Evolutionary conservation across 2,329 filamentous ascomycete species (phyloP).

Genomic region (Arthrobotrys conoides): DNA sequence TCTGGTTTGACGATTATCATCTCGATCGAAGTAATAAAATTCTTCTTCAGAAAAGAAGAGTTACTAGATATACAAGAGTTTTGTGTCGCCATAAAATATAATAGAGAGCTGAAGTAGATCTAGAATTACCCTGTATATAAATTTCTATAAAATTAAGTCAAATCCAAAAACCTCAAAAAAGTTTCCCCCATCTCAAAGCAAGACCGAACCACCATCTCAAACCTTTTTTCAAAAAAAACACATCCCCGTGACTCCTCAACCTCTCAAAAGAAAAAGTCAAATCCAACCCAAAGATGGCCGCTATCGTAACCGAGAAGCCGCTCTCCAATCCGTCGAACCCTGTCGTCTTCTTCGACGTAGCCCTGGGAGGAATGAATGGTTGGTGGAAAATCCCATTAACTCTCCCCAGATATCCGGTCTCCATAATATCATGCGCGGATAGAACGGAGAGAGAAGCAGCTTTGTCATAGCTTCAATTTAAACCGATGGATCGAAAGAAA

Average conservation of each 20-base stretch:
- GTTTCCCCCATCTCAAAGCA: slow-evolving; percentile 5
- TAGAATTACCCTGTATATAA: slow-evolving; percentile 30
- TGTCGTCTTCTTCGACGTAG: slow-evolving; percentile 82
- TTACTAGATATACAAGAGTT: too few relatives aligned
- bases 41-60: too few relatives aligned
- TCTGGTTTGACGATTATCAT: too few relatives aligned
- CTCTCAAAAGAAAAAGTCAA: background rate
- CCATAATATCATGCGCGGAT: background rate
- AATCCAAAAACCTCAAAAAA: slow-evolving; percentile 4
- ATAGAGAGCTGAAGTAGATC: too few relatives aligned
- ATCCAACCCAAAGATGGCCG: slow-evolving; percentile 32
- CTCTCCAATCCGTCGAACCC: slow-evolving; percentile 51
- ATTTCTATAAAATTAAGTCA: too few relatives aligned
- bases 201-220: background rate
- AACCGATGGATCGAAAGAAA: background rate
- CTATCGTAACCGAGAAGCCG: slow-evolving; percentile 52
- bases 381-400: slow-evolving; percentile 39
- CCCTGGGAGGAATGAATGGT: slow-evolving; percentile 77
- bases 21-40: too few relatives aligned
- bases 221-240: background rate
- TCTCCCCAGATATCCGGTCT: too few relatives aligned
- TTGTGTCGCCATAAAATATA: too few relatives aligned
- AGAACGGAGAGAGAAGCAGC: background rate
- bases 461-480: background rate
- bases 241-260: background rate